Evolutionary conservation across 495 filamentous ascomycete species (phyloP).

Genomic region (Sphaerosporella brunnea): DNA sequence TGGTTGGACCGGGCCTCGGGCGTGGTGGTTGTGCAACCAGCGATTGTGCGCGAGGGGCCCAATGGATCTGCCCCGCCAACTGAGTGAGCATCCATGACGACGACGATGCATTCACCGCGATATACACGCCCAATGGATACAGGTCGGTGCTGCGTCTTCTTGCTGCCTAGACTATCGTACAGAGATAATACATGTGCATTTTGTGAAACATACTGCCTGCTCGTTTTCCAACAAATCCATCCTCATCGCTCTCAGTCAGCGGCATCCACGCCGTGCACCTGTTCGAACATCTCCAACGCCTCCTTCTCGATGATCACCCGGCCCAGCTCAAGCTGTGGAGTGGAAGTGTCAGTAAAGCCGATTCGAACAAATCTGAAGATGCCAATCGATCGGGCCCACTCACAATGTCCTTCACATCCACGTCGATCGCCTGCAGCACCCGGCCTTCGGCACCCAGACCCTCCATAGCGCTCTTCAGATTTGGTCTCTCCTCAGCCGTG

Average conservation of each 20-base stretch:
- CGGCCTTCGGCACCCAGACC: conserved; percentile 42
- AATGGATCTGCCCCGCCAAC: too few species aligned
- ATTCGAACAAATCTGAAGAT: background rate
- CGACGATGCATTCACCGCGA: too few species aligned
- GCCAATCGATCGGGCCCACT: background rate
- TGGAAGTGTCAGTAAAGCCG: conserved; percentile 8
- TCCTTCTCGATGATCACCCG: conserved; percentile 70
- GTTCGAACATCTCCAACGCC: conserved; percentile 59
- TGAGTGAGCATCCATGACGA: too few species aligned
- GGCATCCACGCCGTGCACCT: conserved; percentile 32
- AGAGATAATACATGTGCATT: too few species aligned
- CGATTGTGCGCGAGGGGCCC: background rate
- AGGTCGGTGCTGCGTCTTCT: too few species aligned
- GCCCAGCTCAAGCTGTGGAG: conserved; percentile 45
- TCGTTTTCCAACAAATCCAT: too few species aligned
- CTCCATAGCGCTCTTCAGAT: conserved; percentile 41
- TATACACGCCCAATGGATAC: too few species aligned
- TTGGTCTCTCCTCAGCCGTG: conserved; percentile 37
- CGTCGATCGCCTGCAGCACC: conserved; percentile 48
- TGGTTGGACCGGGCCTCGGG: background rate
- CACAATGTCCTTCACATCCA: conserved; percentile 79
- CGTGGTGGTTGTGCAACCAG: background rate
- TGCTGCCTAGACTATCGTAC: background rate
- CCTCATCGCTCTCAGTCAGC: too few species aligned
- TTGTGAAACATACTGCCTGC: too few species aligned